Conservation (phyloP, 129 eudicot species). For the Artemisia tridentata region DNA sequence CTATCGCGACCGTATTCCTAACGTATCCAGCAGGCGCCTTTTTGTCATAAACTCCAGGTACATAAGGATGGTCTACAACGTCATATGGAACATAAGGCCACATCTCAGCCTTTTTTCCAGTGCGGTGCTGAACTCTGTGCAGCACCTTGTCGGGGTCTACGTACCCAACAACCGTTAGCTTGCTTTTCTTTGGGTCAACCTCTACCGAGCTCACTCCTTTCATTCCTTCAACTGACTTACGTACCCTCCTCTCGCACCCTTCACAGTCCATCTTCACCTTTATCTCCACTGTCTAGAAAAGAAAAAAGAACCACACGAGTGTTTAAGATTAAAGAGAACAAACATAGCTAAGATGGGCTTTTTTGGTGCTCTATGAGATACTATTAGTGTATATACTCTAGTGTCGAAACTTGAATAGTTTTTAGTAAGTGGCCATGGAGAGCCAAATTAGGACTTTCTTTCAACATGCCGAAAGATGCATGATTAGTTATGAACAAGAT, state of each 20-base stretch:
- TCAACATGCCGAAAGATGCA: too few species aligned
- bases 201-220: constrained; percentile 12
- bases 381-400: too few species aligned
- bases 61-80: not conserved
- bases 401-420: too few species aligned
- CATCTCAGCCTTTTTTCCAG: constrained; percentile 6
- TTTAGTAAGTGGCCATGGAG: too few species aligned
- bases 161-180: constrained; percentile 5
- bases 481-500: too few species aligned
- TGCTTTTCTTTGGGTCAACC: constrained; percentile 5
- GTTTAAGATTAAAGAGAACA: too few species aligned
- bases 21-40: constrained; percentile 3
- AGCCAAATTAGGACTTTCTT: too few species aligned
- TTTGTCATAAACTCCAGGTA: constrained; percentile 8
- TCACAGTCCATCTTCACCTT: constrained; percentile 8
- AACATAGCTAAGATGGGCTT: too few species aligned
- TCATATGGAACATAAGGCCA: constrained; percentile 11
- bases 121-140: constrained; percentile 3
- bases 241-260: constrained; percentile 10
- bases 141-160: constrained; percentile 6
- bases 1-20: not conserved
- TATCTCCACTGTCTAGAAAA: constrained; percentile 5
- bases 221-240: constrained; percentile 3
- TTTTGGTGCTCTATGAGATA: too few species aligned
- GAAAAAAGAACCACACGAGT: too few species aligned